Evolutionary conservation across 2,329 filamentous ascomycete species (phyloP), one percentile per base, ranked within the genome.

Genomic region (Colletotrichum destructivum): DNA sequence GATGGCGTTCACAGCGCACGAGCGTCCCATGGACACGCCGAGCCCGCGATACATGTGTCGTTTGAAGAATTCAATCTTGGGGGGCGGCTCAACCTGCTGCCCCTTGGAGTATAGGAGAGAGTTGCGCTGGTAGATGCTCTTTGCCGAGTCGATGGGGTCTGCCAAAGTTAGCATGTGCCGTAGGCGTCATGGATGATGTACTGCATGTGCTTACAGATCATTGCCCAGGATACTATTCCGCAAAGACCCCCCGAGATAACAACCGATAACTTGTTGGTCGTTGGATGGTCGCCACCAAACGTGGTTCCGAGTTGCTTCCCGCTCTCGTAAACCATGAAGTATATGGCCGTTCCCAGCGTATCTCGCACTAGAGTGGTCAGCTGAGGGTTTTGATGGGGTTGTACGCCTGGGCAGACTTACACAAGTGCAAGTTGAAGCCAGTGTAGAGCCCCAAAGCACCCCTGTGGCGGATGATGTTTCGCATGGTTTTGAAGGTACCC

Each of bases 311-410:
- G 83, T 80, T 96, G 94, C 79, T 97, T 97, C 76, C 91, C 90
- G 79, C 93, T 95, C 82, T 97, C 94, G 80, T 97, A 97, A 40
- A 94, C 95, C 84, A 93, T 94, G 79, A 97, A 97, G 81, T 97
- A 97, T 69, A 96, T 94, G 40, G 90, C 89, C 1, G 94, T 97
- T 65, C 94, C 94, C 72, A 96, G 86, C 0, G 93, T 95, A 81
- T 97, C 94, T 72, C 94, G 89, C 77, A 95, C 93, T 94, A 68
- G 38, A 55, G n/a, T 23, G 35, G 21, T 64, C 38, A 66, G 52
- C 46, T 66, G 35, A 54, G 61, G 55, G 66, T 56, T 49, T 51
- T 47, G 18, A 59, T 54, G 67, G 61, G 66, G 62, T 66, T 71
- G 61, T 70, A 71, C 70, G 56, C 70, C 56, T 61, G 51, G 64